Conservation (phyloP, 768 basidiomycete species). For the Exidia glandulosa region DNA sequence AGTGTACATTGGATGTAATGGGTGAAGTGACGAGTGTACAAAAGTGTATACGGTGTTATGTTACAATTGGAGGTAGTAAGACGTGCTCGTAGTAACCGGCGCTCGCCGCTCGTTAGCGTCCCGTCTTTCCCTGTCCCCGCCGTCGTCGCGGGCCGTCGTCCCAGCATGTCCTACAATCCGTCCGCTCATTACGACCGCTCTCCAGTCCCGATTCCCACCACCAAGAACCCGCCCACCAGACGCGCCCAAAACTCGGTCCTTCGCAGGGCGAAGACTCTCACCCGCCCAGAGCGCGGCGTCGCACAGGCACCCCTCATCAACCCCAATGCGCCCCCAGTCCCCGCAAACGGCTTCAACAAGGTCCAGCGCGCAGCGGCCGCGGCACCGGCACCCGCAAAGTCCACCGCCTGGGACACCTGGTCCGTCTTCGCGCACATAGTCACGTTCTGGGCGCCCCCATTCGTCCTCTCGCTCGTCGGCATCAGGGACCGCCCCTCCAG, state of each 20-base stretch:
- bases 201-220: conserved; percentile 62
- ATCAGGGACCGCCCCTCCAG: conserved; percentile 65
- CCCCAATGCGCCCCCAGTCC: conserved; percentile 42
- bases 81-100: background rate
- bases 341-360: conserved; percentile 25
- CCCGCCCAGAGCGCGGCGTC: conserved; percentile 87
- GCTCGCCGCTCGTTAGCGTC: background rate
- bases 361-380: conserved; percentile 14
- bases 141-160: background rate
- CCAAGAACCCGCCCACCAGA: conserved; percentile 38
- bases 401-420: conserved; percentile 50
- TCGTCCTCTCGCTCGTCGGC: conserved; percentile 67
- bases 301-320: conserved; percentile 92
- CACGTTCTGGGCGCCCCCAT: conserved; percentile 86
- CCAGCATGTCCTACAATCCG: background rate
- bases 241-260: conserved; percentile 33
- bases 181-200: conserved; percentile 18
- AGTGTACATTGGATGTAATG: no score
- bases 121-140: background rate
- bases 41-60: no score
- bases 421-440: conserved; percentile 63
- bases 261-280: conserved; percentile 89
- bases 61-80: no score
- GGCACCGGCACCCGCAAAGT: conserved; percentile 14
- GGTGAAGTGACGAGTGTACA: no score